Base-by-base conservation (phyloP, 495 filamentous ascomycete species). In the Aspergillus saccharolyticus region DNA sequence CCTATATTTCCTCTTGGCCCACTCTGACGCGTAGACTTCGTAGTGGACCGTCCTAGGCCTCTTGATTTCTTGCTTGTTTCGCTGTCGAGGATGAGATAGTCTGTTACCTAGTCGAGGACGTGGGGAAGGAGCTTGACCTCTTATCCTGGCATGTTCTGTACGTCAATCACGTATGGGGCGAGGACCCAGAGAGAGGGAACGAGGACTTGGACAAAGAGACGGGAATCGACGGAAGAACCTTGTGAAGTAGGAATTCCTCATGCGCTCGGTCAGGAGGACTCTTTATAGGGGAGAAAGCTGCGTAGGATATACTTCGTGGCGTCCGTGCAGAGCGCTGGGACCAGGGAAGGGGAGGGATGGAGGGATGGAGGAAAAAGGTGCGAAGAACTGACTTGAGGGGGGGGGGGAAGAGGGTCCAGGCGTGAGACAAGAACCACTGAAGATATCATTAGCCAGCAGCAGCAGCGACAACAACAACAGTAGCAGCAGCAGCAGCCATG, bases 381-480 rank as follows among this genome's bases (percentile, higher is more conserved):
- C 5, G 18, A 47, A 20, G 45, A 19, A 20, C n/a, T n/a, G n/a
- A n/a, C n/a, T n/a, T n/a, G 25, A 28, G 25, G 25, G 25, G 25
- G 15, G 21, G 21, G n/a, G 19, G 20, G 21, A 21, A 25, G 20
- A 49, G 45, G 18, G 16, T 20, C 24, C 46, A 24, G 14, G 47
- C 17, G 47, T 28, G 47, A 24, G 21, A 50, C 47, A 30, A 17
- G n/a, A 28, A 28, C 47, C 24, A 24, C 24, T 50, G 47, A 30
- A 28, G n/a, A 50, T 50, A 25, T 50, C 47, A 50, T 50, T 17
- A 49, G 46, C 46, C 46, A 21, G 46, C 46, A 49, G 46, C 46
- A 28, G n/a, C n/a, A n/a, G n/a, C n/a, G n/a, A n/a, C n/a, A n/a
- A n/a, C n/a, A n/a, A n/a, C n/a, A n/a, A n/a, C n/a, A n/a, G n/a